Evolutionary conservation across 2,329 filamentous ascomycete species (phyloP), one percentile per base, ranked within the genome.

Genomic region (Fusarium armeniacum): DNA sequence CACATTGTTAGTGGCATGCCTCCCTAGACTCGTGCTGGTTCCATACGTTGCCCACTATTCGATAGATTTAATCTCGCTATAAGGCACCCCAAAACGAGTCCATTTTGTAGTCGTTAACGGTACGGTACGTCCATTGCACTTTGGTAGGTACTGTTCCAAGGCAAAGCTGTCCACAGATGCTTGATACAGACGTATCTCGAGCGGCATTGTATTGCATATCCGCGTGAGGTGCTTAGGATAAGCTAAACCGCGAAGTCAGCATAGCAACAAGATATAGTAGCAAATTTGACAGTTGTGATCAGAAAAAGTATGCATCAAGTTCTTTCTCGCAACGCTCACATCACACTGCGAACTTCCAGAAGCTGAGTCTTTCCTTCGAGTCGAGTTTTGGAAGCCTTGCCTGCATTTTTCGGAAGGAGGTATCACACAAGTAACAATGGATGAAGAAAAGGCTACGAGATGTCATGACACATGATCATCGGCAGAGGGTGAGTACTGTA

Each of bases 401-500:
- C 67, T 45, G 40, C 56, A n/a, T 49, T 22, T 64, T 35, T 36
- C 43, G 62, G 40, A 15, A 55, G 11, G 26, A 47, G 24, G 51
- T 20, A 51, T 4, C 36, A 30, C 9, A 45, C 13, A 47, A 33
- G 44, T 12, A 26, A 52, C 15, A 52, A 26, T 32, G 32, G 18
- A 54, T 15, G 22, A 5, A 46, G 24, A 43, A 51, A 55, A 60
- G 60, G 30, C 10, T 51, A 47, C 16, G 30, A 58, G 22, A 16
- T 41, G n/a, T 26, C 61, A 65, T 63, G 59, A 51, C 55, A 45
- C 41, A 49, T 33, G 46, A 24, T 16, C 51, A 33, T 18, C 41
- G 45, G 46, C 51, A 57, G 59, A 57, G 59, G 45, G 52, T 46
- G 52, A 51, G 43, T n/a, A 12, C 28, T 30, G 10, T 10, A 68